phyloP scores from a whole-genome alignment of 164 flowering plant genomes.

The Dillenia suffruticosa region DNA sequence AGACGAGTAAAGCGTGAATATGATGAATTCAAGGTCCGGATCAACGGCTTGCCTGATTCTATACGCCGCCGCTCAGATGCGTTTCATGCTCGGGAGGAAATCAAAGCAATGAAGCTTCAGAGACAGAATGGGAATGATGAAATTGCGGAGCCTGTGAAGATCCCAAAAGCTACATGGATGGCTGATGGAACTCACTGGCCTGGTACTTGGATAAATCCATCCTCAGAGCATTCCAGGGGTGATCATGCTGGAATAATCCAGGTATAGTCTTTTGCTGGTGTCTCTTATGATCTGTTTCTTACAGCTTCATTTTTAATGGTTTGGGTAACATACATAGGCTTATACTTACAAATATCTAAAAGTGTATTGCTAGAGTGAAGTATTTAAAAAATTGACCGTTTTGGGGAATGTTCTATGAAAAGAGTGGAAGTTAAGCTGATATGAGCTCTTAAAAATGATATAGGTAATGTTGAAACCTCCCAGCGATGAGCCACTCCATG shows the following conservation, averaged over 20 bases:
- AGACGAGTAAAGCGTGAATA: slow-evolving; percentile 72
- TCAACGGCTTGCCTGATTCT: slow-evolving; percentile 62
- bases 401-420: too few relatives aligned
- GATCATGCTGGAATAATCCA: slow-evolving; percentile 80
- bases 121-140: slow-evolving; percentile 42
- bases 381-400: too few relatives aligned
- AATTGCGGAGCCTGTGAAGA: slow-evolving; percentile 44
- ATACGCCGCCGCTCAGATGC: slow-evolving; percentile 75
- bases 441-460: neutral
- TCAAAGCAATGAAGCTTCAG: slow-evolving; percentile 55
- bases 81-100: slow-evolving; percentile 62
- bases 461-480: slow-evolving; percentile 88
- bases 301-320: too few relatives aligned
- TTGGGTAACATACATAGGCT: too few relatives aligned
- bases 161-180: slow-evolving; percentile 79
- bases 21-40: slow-evolving; percentile 73
- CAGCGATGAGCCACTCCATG: slow-evolving; percentile 54
- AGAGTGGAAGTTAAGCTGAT: too few relatives aligned
- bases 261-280: slow-evolving; percentile 26
- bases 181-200: slow-evolving; percentile 86
- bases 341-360: too few relatives aligned
- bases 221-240: slow-evolving; percentile 58
- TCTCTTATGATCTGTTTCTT: neutral
- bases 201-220: slow-evolving; percentile 55
- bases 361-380: too few relatives aligned